Conservation (phyloP, 306 rosid genomes). For the Quercus berberidifolia region DNA sequence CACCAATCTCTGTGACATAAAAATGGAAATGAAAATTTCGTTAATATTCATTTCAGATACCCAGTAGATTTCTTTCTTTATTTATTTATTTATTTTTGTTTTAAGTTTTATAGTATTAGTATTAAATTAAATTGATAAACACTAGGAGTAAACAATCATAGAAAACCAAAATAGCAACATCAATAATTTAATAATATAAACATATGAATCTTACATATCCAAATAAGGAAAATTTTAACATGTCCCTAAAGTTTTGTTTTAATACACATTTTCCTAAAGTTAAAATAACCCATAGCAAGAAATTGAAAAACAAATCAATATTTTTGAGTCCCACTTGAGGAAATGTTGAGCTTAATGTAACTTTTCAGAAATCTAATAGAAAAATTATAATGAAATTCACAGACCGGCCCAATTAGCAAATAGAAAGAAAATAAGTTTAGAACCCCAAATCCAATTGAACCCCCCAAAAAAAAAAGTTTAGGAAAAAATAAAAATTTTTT, state of each 20-base stretch:
- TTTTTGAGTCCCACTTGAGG: neutral
- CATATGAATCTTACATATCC: neutral
- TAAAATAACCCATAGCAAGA: neutral
- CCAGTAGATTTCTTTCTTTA: neutral
- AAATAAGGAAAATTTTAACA: neutral
- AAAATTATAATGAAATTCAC: neutral
- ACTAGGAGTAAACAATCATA: neutral
- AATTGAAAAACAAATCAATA: neutral
- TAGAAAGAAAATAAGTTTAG: neutral
- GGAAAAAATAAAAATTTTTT: too few species aligned
- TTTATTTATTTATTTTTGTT: too few species aligned
- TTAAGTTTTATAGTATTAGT: neutral
- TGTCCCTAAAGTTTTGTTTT: neutral
- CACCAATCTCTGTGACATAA: slow-evolving; percentile 19
- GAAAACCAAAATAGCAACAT: neutral
- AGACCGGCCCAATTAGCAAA: neutral
- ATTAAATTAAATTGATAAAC: neutral
- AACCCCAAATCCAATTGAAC: too few species aligned
- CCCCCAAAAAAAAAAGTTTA: too few species aligned
- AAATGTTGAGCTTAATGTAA: neutral
- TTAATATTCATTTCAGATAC: neutral
- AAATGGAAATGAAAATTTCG: neutral
- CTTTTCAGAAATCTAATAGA: neutral
- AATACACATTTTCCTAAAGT: neutral
- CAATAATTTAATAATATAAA: neutral